Evolutionary conservation across 116 monocot genomes (phyloP), one percentile per base, ranked within the genome.

Genomic region (Thalassia testudinum): DNA sequence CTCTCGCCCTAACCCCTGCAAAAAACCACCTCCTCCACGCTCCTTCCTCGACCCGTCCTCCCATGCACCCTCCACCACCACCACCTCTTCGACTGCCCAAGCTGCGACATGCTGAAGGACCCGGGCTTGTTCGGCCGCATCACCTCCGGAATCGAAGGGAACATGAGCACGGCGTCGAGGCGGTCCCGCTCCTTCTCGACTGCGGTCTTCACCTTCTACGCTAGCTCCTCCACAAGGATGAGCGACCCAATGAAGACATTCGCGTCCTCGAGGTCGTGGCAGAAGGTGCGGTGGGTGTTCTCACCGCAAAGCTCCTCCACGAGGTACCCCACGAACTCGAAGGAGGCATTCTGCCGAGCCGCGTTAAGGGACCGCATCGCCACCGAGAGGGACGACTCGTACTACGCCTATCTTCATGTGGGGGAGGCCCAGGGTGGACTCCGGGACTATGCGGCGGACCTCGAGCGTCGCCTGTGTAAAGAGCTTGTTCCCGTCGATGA

Each of bases 91-190:
- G 97, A 99, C 52, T 99, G 97, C 12, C 97, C 90, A 4, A 99
- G 77, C 78, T 99, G 97, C 40, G 97, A 82, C 90, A 99, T 89
- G 80, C 82, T 89, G 68, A 99, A 99, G 12, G 90, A 80, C 4
- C 97, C 97, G 7, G 90, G 79, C 73, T 99, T 99, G 82, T 99
- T 99, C 50, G 90, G 85, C 54, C 90, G 58, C 97, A 99, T 97
- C 24, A 99, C 90, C 65, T 99, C 97, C 4, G 97, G 97, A 89
- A 99, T 99, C 7, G 97, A 99, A 0, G 90, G 97, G 66, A 99
- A 99, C 16, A 99, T 86, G 16, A 99, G 75, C 2, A 99, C 97
- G 1, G 97, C 90, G 59, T 99, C 97, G 79, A 99, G 75, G 37
- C 86, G 53, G 54, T 89, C 89, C 25, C 97, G 53, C 57, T 86